Conservation (phyloP, 1,284 basidiomycete species). For the Gastroboletus turbinatus region DNA sequence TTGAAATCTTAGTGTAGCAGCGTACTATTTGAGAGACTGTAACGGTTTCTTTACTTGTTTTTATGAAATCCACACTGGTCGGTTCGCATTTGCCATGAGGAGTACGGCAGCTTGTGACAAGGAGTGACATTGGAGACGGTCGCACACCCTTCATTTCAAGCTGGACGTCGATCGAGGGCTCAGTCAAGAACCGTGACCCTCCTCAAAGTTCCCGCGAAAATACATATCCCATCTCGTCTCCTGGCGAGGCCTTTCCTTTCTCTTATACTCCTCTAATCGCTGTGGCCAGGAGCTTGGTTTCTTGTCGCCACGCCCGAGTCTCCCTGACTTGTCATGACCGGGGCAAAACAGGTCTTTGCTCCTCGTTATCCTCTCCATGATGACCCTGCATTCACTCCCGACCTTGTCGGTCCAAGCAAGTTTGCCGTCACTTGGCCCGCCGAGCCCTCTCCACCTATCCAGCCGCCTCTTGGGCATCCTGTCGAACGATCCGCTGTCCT, state of each 20-base stretch:
- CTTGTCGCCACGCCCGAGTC: slow-evolving; percentile 8
- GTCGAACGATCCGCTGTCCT: slow-evolving; percentile 39
- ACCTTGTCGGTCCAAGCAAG: slow-evolving; percentile 44
- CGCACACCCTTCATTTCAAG: slow-evolving; percentile 30
- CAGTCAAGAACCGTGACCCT: slow-evolving; percentile 13
- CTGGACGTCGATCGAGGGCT: slow-evolving; percentile 35
- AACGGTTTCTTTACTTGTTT: slow-evolving; percentile 18
- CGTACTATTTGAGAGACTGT: slow-evolving; percentile 27
- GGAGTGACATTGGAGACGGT: slow-evolving; percentile 23
- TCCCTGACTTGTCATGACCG: slow-evolving; percentile 27
- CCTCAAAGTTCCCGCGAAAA: slow-evolving; percentile 17
- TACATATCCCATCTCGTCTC: slow-evolving; percentile 22
- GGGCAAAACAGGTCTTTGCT: slow-evolving; percentile 33
- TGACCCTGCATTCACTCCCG: slow-evolving; percentile 38
- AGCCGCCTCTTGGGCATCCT: slow-evolving; percentile 30
- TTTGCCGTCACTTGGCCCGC: slow-evolving; percentile 52
- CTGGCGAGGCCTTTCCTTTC: slow-evolving; percentile 27
- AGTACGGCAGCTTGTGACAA: slow-evolving; percentile 31
- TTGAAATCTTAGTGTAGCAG: slow-evolving; percentile 41
- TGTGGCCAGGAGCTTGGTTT: slow-evolving; percentile 17
- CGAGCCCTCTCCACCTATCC: slow-evolving; percentile 38
- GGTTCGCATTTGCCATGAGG: slow-evolving; percentile 30
- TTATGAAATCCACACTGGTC: slow-evolving; percentile 30
- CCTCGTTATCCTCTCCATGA: slow-evolving; percentile 30
- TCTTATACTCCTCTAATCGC: slow-evolving; percentile 16